Conservation (phyloP, 495 filamentous ascomycete species). For the Penicillium macrosclerotiorum region DNA sequence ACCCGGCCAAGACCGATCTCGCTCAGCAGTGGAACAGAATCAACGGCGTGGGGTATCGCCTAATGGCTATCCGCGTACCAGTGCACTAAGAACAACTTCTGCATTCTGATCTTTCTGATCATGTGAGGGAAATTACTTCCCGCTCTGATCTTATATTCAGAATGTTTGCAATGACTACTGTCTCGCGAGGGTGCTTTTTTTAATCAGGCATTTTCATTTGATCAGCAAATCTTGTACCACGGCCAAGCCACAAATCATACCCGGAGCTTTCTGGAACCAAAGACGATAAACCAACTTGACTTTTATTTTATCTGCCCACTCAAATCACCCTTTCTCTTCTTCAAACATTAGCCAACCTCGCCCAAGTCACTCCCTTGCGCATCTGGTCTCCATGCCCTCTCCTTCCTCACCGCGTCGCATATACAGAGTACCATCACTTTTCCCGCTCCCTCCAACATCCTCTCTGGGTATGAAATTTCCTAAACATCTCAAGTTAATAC, state of each 20-base stretch:
- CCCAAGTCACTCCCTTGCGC: not conserved
- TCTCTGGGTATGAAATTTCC: not conserved
- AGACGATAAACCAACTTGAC: constrained; percentile 19
- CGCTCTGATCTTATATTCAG: no score
- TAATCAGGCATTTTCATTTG: constrained; percentile 4
- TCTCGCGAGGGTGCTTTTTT: constrained; percentile 1
- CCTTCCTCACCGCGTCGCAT: not conserved
- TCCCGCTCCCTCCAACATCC: not conserved
- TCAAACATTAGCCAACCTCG: not conserved
- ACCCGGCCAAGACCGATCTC: constrained; percentile 30
- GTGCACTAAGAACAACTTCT: constrained; percentile 44
- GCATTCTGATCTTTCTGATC: constrained; percentile 18
- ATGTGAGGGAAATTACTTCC: constrained; percentile 7
- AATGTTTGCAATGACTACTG: constrained; percentile 3
- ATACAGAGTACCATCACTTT: not conserved
- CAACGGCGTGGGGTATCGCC: constrained; percentile 28
- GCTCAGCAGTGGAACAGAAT: constrained; percentile 14
- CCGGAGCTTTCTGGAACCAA: constrained; percentile 22
- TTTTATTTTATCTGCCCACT: not conserved
- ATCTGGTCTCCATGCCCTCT: not conserved
- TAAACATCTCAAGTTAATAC: constrained; percentile 20
- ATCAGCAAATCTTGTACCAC: constrained; percentile 1
- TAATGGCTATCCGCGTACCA: constrained; percentile 39
- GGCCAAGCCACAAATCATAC: constrained; percentile 12
- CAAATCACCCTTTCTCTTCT: not conserved